Percentiles rank a stretch among this genome's conserved stretches.
phyloP scores from a whole-genome alignment of 352 stramenopile species.

The Globisporangium sylvaticum region DNA sequence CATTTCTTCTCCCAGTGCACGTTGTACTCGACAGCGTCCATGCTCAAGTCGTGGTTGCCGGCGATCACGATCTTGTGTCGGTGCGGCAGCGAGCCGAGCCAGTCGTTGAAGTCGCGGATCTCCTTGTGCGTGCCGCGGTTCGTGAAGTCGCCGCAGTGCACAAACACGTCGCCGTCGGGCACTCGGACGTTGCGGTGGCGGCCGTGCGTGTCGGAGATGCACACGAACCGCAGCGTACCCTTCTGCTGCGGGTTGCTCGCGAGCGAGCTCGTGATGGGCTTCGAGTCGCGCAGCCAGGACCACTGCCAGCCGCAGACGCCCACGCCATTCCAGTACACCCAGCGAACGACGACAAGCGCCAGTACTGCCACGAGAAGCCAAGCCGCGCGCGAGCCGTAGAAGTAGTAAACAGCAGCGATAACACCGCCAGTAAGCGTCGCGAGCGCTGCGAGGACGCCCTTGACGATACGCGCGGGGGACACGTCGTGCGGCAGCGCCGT shows the following conservation, averaged over 20 bases:
- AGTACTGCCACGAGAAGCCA: constrained; percentile 18
- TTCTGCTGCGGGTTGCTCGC: constrained; percentile 37
- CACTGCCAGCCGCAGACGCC: constrained; percentile 53
- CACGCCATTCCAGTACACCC: constrained; percentile 59
- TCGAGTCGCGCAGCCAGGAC: constrained; percentile 40
- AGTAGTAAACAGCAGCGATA: constrained; percentile 17
- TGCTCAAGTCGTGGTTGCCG: constrained; percentile 78
- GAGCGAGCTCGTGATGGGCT: constrained; percentile 23
- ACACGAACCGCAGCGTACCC: constrained; percentile 66
- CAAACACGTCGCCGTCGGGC: constrained; percentile 74
- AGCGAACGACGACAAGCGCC: constrained; percentile 28
- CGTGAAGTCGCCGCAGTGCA: constrained; percentile 91
- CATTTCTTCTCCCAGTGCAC: constrained; percentile 58
- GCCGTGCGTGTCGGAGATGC: constrained; percentile 81
- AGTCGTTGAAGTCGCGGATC: constrained; percentile 73
- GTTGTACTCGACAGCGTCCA: constrained; percentile 72
- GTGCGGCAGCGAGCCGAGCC: constrained; percentile 73
- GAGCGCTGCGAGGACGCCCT: constrained; percentile 7
- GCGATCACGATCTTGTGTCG: constrained; percentile 75
- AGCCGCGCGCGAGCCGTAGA: constrained; percentile 24
- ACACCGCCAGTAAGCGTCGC: constrained; percentile 7
- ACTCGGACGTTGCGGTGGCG: constrained; percentile 66
- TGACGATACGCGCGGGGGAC: constrained; percentile 28
- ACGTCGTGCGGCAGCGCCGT: constrained; percentile 38
- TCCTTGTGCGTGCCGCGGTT: constrained; percentile 66